Conservation (phyloP, 2,329 filamentous ascomycete genomes). For the Claviceps sp. region DNA sequence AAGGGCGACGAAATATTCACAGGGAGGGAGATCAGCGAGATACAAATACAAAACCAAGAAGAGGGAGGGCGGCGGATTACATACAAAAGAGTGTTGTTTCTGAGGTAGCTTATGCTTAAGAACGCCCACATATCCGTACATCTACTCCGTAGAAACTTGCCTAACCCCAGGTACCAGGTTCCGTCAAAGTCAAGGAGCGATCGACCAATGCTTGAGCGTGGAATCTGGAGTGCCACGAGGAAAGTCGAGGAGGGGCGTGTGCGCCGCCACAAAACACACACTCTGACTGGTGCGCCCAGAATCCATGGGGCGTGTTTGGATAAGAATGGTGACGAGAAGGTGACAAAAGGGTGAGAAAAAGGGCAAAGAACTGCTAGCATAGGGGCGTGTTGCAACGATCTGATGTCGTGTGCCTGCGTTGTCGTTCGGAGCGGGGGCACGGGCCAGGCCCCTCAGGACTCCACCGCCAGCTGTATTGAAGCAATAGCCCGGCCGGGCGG, state of each 20-base stretch:
- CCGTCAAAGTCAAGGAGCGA: neutral
- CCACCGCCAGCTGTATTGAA: neutral
- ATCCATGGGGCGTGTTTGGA: neutral
- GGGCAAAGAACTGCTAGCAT: neutral
- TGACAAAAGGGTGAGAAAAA: neutral
- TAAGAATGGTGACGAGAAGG: neutral
- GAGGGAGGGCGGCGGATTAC: neutral
- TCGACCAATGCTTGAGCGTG: too few relatives aligned
- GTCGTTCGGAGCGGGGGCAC: neutral
- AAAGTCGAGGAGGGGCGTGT: neutral
- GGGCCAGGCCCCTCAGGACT: neutral
- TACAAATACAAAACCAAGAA: neutral
- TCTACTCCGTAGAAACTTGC: neutral
- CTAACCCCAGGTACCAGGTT: neutral
- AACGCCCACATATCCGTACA: neutral
- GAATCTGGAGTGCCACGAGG: neutral
- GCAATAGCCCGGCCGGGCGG: neutral
- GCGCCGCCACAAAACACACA: too few relatives aligned
- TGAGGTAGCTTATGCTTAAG: neutral
- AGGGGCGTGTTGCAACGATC: neutral
- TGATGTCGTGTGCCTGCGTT: neutral
- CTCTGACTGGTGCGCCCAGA: neutral
- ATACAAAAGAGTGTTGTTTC: neutral
- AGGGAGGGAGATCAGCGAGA: neutral
- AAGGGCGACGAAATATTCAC: constrained; percentile 1